Percentiles rank a stretch among this genome's conserved stretches.
These are phyloP conservation scores for Rhynchosporium secalis DNA, from an alignment of 2,329 filamentous ascomycete species.

Conservation along the genomic window DNA sequence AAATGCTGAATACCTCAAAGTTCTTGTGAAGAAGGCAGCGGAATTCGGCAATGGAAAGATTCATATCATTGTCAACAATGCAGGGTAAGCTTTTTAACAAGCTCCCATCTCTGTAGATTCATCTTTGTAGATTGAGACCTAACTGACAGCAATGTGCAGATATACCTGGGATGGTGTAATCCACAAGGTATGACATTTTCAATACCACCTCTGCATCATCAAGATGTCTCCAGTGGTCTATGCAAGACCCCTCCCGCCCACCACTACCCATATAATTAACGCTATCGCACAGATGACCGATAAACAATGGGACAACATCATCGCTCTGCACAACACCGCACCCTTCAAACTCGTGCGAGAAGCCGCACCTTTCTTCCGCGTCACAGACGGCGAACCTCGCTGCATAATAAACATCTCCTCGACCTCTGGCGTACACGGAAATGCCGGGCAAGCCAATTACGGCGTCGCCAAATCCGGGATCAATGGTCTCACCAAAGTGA, in stretches of 20 bases:
- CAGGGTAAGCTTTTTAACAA: slow-evolving; percentile 49
- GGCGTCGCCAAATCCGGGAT: slow-evolving; percentile 82
- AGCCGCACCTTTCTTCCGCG: slow-evolving; percentile 83
- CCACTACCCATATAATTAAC: background rate
- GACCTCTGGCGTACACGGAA: slow-evolving; percentile 80
- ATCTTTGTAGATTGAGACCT: background rate
- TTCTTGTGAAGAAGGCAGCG: slow-evolving; percentile 72
- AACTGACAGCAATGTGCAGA: slow-evolving; percentile 21
- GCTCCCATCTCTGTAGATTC: too few relatives aligned
- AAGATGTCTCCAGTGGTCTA: slow-evolving; percentile 22
- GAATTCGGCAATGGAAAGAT: slow-evolving; percentile 86
- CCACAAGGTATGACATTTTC: slow-evolving; percentile 60
- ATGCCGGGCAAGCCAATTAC: slow-evolving; percentile 91
- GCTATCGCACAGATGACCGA: slow-evolving; percentile 63
- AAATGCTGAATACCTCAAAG: slow-evolving; percentile 66
- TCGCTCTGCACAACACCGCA: slow-evolving; percentile 79
- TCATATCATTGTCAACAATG: slow-evolving; percentile 89
- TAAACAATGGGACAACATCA: slow-evolving; percentile 88
- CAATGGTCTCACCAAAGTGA: slow-evolving; percentile 80
- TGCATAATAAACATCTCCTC: slow-evolving; percentile 82
- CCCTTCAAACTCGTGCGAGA: slow-evolving; percentile 82
- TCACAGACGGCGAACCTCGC: slow-evolving; percentile 77
- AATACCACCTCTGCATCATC: slow-evolving; percentile 22
- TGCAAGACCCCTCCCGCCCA: slow-evolving; percentile 21
- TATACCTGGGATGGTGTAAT: slow-evolving; percentile 94